These are phyloP conservation scores for Lanmaoa pseudosensibilis DNA, from an alignment of 768 basidiomycete genomes.

Conservation along the genomic window DNA sequence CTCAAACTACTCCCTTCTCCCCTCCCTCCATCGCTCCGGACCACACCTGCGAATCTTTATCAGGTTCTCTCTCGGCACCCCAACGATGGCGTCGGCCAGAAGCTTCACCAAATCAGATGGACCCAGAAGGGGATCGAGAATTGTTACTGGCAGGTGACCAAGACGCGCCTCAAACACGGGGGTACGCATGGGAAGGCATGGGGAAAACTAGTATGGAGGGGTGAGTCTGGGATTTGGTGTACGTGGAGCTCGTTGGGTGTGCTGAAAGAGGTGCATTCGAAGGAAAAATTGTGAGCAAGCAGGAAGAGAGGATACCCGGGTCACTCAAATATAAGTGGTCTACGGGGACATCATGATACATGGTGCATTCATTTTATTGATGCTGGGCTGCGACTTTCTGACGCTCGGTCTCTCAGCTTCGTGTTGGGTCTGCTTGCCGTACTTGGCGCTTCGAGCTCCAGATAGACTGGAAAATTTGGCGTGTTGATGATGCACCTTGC, in stretches of 20 bases:
- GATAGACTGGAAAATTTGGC: neutral
- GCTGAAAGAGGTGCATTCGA: conserved; percentile 10
- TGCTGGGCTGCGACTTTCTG: neutral
- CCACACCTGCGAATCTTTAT: conserved; percentile 63
- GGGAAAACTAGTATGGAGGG: conserved; percentile 79
- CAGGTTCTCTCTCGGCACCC: conserved; percentile 71
- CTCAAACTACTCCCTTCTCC: conserved; percentile 57
- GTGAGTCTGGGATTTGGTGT: conserved; percentile 40
- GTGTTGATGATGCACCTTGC: neutral
- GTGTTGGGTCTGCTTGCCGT: neutral
- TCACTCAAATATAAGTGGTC: conserved; percentile 75
- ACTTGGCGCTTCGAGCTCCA: neutral
- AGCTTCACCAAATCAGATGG: conserved; percentile 77
- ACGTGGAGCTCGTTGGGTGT: neutral
- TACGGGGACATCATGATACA: conserved; percentile 43
- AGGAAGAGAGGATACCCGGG: conserved; percentile 65
- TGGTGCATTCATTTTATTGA: conserved; percentile 3
- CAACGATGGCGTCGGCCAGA: conserved; percentile 62
- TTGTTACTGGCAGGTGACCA: conserved; percentile 77
- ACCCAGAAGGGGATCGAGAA: conserved; percentile 59
- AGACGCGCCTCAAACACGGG: conserved; percentile 66
- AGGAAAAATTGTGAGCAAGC: conserved; percentile 63
- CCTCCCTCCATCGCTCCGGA: conserved; percentile 60
- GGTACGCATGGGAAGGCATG: conserved; percentile 81
- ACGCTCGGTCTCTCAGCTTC: neutral